These are phyloP conservation scores for Suhomyces pyralidae DNA, from an alignment of 805 yeast species.

Conservation along the genomic window DNA sequence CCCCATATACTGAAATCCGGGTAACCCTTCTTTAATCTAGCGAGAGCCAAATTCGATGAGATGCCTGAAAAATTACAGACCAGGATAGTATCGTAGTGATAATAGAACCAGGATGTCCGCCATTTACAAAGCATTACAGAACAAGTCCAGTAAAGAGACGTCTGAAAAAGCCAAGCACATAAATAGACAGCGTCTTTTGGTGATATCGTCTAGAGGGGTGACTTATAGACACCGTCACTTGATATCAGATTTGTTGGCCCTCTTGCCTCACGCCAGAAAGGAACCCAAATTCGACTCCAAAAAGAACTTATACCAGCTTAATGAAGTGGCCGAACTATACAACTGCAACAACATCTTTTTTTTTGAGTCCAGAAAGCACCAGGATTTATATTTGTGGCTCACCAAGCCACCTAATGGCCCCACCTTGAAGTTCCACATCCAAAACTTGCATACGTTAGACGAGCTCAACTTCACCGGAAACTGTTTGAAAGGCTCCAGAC, in stretches of 20 bases:
- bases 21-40: too few relatives aligned
- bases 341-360: conserved; percentile 94
- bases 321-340: conserved; percentile 94
- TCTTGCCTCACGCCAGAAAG: conserved; percentile 92
- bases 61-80: conserved; percentile 2
- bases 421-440: conserved; percentile 87
- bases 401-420: conserved; percentile 98
- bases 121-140: conserved; percentile 44
- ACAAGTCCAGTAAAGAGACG: conserved; percentile 45
- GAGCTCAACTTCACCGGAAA: conserved; percentile 96
- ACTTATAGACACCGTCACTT: conserved; percentile 94
- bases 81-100: background rate
- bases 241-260: conserved; percentile 70
- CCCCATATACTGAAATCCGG: background rate
- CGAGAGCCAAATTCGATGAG: too few relatives aligned
- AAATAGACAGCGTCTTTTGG: conserved; percentile 84
- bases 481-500: conserved; percentile 93
- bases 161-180: conserved; percentile 53
- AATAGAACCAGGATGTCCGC: conserved; percentile 34
- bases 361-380: conserved; percentile 95
- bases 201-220: conserved; percentile 92
- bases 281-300: conserved; percentile 95
- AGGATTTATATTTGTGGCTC: conserved; percentile 90
- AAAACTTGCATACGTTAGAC: conserved; percentile 92
- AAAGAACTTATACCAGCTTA: conserved; percentile 80